These are phyloP conservation scores for Leonotis leonurus DNA, from an alignment of 257 asterid species.

Conservation along the genomic window DNA sequence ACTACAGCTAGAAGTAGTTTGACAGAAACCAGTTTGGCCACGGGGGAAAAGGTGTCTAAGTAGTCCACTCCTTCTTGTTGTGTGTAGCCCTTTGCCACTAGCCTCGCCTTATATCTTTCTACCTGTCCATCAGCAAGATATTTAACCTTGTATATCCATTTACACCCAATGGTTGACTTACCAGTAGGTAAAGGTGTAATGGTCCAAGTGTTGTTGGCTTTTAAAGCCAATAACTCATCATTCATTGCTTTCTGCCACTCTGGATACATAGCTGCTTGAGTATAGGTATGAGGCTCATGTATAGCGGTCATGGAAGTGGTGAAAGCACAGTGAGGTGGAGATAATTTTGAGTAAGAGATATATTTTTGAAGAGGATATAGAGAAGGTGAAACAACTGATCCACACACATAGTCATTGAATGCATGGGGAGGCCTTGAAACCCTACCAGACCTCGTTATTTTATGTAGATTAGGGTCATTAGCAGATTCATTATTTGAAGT, in stretches of 20 bases:
- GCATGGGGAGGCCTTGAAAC: neutral
- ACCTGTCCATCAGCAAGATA: neutral
- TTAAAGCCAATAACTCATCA: too few species aligned
- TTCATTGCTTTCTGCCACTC: too few species aligned
- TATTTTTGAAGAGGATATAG: neutral
- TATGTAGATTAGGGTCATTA: too few species aligned
- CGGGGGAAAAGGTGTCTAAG: neutral
- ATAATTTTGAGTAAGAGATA: neutral
- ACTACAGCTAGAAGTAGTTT: neutral
- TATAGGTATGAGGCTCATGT: neutral
- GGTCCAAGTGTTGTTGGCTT: neutral
- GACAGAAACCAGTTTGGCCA: neutral
- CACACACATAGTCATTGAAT: neutral
- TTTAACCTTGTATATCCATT: neutral
- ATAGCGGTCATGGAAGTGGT: neutral
- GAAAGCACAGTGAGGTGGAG: neutral
- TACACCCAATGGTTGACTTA: neutral
- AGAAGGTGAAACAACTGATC: neutral
- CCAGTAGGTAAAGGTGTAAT: neutral
- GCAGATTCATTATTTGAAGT: too few species aligned
- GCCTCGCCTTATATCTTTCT: neutral
- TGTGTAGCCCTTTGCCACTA: neutral
- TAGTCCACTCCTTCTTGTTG: neutral
- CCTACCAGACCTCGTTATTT: neutral
- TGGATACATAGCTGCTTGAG: neutral